Base-by-base conservation (phyloP, 148 eudicot species). In the Selenicereus undatus region DNA sequence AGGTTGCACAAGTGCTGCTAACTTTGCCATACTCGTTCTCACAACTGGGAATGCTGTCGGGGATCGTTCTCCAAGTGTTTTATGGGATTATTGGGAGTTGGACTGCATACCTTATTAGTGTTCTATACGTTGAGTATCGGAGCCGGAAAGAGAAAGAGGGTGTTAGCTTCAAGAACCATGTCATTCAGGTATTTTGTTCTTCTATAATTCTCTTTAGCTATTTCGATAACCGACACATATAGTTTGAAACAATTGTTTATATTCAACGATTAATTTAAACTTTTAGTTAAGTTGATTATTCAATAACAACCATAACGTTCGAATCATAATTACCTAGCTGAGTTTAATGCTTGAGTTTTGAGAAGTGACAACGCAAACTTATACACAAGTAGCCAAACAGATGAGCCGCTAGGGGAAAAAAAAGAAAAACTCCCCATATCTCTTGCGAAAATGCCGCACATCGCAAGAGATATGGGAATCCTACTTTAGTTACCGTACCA, bases 111-210 rank as follows among this genome's bases (percentile, higher is more conserved):
- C 91, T 94, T 26, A 92, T 94, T 35, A 94, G 98, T 89, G 98
- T 94, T 76, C 88, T 94, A 0, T 94, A 94, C 78, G 82, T 94
- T 71, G 98, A 94, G 75, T 94, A 94, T 52, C 80, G 98, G 56
- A 80, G 84, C 58, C 79, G 98, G 73, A 94, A 94, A 82, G 98
- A 94, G 80, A 94, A 94, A 79, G 96, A 94, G 80, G 91, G 91
- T 87, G 98, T 91, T 52, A 94, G 77, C 90, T 94, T 94, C 90
- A 94, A 94, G 81, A 94, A 92, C 86, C 98, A 94, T 91, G 98
- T 94, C 76, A 94, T 94, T 12, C 98, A 94, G 94, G 98, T 94
- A 24, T 11, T 8, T 10, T 13, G 39, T 29, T 76, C 72, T 52
- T 0, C 60, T 65, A 29, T 43, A 60, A 52, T 58, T 32, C 2